phyloP scores from a whole-genome alignment of 2,329 filamentous ascomycete species.

The Hypoxylon rubiginosum region DNA sequence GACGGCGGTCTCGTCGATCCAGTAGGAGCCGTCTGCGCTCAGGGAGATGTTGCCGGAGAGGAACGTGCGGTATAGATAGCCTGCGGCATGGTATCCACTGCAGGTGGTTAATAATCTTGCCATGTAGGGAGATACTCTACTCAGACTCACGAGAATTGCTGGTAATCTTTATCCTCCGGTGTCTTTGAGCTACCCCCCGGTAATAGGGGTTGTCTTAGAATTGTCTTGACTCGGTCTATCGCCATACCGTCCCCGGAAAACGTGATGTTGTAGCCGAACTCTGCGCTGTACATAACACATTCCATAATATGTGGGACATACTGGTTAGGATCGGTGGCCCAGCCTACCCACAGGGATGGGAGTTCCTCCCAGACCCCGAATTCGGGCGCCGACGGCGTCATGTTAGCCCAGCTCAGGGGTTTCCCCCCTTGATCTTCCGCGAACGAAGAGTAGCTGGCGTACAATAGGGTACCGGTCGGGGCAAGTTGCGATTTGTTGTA shows the following conservation, averaged over 20 bases:
- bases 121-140: not conserved
- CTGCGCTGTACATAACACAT: slow-evolving; percentile 31
- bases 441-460: slow-evolving; percentile 35
- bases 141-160: slow-evolving; percentile 32
- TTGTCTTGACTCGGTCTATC: slow-evolving; percentile 6
- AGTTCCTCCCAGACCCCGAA: slow-evolving; percentile 24
- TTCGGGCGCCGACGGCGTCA: slow-evolving; percentile 17
- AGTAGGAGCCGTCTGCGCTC: slow-evolving; percentile 2
- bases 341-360: slow-evolving; percentile 34
- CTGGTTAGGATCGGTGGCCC: slow-evolving; percentile 19
- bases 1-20: slow-evolving; percentile 18
- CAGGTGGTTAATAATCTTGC: not conserved
- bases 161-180: slow-evolving; percentile 22
- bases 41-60: slow-evolving; percentile 30
- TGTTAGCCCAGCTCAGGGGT: slow-evolving; percentile 29
- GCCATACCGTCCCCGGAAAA: slow-evolving; percentile 22
- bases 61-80: slow-evolving; percentile 26
- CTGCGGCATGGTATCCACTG: slow-evolving; percentile 32
- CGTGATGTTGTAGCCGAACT: slow-evolving; percentile 25
- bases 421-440: slow-evolving; percentile 25
- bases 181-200: slow-evolving; percentile 17
- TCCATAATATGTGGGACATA: slow-evolving; percentile 26
- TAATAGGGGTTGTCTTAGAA: slow-evolving; percentile 16
- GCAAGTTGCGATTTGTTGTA: slow-evolving; percentile 27
- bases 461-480: slow-evolving; percentile 22